Conservation (phyloP, 768 basidiomycete species). For the Macrolepiota fuliginosa region DNA sequence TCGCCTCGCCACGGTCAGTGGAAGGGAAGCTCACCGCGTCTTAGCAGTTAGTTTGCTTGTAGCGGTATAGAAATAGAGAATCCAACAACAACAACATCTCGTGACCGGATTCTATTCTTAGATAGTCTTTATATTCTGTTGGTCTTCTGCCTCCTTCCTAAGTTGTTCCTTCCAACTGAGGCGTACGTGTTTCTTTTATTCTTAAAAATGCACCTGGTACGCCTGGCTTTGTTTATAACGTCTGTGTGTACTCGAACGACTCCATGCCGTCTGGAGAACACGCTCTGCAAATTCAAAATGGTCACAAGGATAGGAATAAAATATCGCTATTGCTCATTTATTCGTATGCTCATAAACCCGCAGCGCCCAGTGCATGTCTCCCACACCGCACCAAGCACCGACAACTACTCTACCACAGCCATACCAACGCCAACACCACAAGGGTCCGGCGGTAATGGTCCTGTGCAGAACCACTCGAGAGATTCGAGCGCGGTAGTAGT, state of each 20-base stretch:
- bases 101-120: no score
- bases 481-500: not conserved
- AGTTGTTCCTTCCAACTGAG: no score
- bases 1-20: not conserved
- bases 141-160: no score
- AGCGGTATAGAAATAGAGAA: no score
- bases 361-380: not conserved
- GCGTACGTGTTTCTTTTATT: no score
- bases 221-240: conserved; percentile 28
- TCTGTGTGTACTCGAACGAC: conserved; percentile 30
- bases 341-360: conserved; percentile 22
- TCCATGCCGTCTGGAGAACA: conserved; percentile 27
- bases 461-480: not conserved
- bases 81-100: no score
- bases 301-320: conserved; percentile 22
- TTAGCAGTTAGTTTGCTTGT: no score
- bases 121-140: no score
- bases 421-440: no score
- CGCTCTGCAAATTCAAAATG: conserved; percentile 31
- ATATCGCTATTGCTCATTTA: conserved; percentile 35
- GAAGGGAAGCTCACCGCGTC: no score
- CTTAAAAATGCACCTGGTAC: conserved; percentile 16
- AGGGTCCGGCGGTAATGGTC: not conserved
- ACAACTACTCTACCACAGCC: not conserved
- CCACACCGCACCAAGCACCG: not conserved